phyloP scores from a whole-genome alignment of 176 grass and related monocot genomes.

The Aegilops tauschii region DNA sequence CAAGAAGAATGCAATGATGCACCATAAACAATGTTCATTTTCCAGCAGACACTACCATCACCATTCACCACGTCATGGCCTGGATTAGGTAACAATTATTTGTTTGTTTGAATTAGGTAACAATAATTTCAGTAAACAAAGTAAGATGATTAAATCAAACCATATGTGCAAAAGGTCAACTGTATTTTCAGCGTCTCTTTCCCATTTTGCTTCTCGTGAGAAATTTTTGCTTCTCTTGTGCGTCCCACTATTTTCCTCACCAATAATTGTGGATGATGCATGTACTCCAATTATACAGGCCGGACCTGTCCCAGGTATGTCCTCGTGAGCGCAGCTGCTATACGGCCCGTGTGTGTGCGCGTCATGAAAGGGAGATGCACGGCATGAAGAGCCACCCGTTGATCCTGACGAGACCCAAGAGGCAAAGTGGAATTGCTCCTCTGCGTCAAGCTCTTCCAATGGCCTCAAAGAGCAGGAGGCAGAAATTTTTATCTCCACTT shows the following conservation, averaged over 20 bases:
- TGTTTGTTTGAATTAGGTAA: neutral
- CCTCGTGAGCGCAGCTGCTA: neutral
- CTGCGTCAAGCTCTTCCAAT: neutral
- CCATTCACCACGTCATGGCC: neutral
- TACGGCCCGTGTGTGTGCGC: neutral
- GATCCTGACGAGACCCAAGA: conserved; percentile 9
- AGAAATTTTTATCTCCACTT: neutral
- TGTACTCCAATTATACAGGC: conserved; percentile 24
- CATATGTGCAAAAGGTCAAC: conserved; percentile 17
- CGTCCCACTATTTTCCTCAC: neutral
- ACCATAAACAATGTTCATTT: neutral
- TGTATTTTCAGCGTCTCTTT: neutral
- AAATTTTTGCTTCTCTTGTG: neutral
- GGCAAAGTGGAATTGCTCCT: conserved; percentile 44
- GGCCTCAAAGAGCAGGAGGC: conserved; percentile 10
- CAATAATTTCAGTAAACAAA: neutral
- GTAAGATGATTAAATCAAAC: neutral
- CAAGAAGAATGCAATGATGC: neutral
- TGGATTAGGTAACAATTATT: neutral
- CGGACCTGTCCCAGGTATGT: neutral
- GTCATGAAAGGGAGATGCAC: conserved; percentile 12
- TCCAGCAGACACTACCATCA: neutral
- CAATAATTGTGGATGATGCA: conserved; percentile 32
- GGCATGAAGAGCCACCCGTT: conserved; percentile 2
- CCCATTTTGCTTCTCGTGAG: neutral